These are phyloP conservation scores for Rhizoctonia solani DNA, from an alignment of 1,284 basidiomycete species.

Conservation along the genomic window DNA sequence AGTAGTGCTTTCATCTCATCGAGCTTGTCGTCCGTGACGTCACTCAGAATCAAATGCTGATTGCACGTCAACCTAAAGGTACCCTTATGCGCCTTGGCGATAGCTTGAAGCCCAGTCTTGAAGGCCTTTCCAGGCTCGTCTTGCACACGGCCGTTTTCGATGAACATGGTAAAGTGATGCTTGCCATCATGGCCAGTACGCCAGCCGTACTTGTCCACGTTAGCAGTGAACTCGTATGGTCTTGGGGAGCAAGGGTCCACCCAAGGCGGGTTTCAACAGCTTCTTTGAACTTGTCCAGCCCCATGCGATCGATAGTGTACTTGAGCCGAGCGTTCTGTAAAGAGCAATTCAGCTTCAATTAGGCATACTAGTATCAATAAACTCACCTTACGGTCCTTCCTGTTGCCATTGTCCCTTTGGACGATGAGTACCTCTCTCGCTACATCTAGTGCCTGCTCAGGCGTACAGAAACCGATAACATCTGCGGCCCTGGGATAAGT, in stretches of 20 bases:
- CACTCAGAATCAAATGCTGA: conserved; percentile 91
- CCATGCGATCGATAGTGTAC: conserved; percentile 97
- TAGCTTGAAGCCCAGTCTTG: conserved; percentile 91
- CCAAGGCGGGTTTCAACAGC: conserved; percentile 92
- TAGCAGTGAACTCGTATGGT: conserved; percentile 83
- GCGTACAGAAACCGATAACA: conserved; percentile 90
- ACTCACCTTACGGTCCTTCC: conserved; percentile 68
- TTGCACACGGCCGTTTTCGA: conserved; percentile 97
- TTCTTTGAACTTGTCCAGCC: conserved; percentile 79
- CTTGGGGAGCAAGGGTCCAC: conserved; percentile 76
- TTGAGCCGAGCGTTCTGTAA: conserved; percentile 88
- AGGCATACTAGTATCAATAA: background rate
- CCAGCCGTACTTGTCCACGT: conserved; percentile 97
- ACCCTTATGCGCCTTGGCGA: conserved; percentile 93
- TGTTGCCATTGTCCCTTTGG: conserved; percentile 96
- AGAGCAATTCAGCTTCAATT: background rate
- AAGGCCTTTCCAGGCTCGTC: conserved; percentile 89
- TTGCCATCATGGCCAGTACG: conserved; percentile 82
- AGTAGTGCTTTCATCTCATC: conserved; percentile 80
- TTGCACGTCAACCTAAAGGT: conserved; percentile 92
- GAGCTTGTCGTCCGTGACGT: conserved; percentile 75
- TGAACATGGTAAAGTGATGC: conserved; percentile 92
- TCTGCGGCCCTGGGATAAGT: conserved; percentile 92
- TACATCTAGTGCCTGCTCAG: conserved; percentile 83
- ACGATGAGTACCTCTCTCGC: conserved; percentile 94